Percentiles rank a stretch among this genome's conserved stretches.
Evolutionary conservation across 108 stramenopile species (phyloP).

Genomic region (Cylindrotheca closterium): DNA sequence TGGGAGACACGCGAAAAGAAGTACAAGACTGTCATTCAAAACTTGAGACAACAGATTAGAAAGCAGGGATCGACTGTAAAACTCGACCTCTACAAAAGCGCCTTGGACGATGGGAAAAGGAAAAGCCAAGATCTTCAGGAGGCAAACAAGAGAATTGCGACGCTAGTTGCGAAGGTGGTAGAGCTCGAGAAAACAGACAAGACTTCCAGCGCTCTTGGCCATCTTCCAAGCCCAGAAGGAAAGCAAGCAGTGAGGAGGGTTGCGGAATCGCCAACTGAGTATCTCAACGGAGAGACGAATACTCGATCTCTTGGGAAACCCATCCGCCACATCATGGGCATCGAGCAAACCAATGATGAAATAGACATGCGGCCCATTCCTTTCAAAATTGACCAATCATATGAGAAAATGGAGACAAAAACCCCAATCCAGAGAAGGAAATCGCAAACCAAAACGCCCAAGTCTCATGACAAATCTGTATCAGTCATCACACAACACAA

Average conservation of each 20-base stretch:
- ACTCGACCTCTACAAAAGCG: slow-evolving; percentile 30
- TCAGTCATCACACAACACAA: too few relatives aligned
- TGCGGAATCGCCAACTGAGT: slow-evolving; percentile 15
- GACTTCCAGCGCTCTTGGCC: not conserved
- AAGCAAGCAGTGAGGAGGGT: not conserved
- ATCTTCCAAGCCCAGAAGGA: not conserved
- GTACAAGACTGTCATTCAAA: slow-evolving; percentile 31
- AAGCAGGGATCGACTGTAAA: slow-evolving; percentile 25
- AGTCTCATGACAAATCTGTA: too few relatives aligned
- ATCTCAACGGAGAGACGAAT: slow-evolving; percentile 5
- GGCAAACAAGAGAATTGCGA: slow-evolving; percentile 14
- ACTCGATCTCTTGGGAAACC: not conserved
- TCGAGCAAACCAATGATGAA: not conserved
- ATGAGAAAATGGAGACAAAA: not conserved
- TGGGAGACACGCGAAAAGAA: slow-evolving; percentile 37
- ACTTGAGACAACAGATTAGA: slow-evolving; percentile 30
- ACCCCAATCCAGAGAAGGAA: not conserved
- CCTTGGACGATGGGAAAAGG: slow-evolving; percentile 18
- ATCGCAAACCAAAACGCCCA: not conserved
- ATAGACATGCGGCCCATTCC: not conserved
- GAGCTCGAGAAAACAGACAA: slow-evolving; percentile 10
- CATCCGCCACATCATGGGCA: not conserved
- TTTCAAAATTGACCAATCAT: not conserved
- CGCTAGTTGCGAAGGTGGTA: slow-evolving; percentile 11
- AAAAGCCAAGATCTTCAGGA: slow-evolving; percentile 11